A percentile compares a stretch with the other conserved stretches of the same genome.
Conservation (phyloP, 1,284 basidiomycete species). For the Wolfiporia cocos region DNA sequence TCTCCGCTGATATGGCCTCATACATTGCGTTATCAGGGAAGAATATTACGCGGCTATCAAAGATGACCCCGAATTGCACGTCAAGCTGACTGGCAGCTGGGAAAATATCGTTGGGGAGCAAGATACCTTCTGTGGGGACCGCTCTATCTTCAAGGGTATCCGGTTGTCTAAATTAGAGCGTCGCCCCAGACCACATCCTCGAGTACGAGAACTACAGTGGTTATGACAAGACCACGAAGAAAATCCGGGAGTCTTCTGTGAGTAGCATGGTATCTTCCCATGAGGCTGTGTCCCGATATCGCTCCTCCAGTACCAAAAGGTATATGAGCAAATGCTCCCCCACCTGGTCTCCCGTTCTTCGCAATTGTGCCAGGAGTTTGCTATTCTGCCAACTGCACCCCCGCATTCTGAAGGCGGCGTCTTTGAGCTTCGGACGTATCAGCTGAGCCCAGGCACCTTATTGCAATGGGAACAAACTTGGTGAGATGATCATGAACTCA, state of each 20-base stretch:
- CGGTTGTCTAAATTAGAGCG: too few species aligned
- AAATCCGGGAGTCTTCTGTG: conserved; percentile 60
- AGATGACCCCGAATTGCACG: conserved; percentile 63
- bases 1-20: conserved; percentile 6
- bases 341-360: conserved; percentile 64
- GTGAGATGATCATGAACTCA: conserved; percentile 33
- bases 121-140: conserved; percentile 65
- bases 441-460: conserved; percentile 77
- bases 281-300: too few species aligned
- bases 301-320: conserved; percentile 46
- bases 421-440: conserved; percentile 88
- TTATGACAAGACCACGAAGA: conserved; percentile 64
- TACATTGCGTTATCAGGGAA: conserved; percentile 60
- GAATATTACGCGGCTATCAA: conserved; percentile 77
- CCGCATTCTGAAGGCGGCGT: conserved; percentile 83
- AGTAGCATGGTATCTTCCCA: conserved; percentile 14
- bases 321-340: conserved; percentile 67
- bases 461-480: conserved; percentile 93
- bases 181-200: conserved; percentile 58
- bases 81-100: conserved; percentile 90
- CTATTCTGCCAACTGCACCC: conserved; percentile 86
- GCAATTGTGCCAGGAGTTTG: conserved; percentile 89
- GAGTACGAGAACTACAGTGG: conserved; percentile 90
- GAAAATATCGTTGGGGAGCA: conserved; percentile 84
- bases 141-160: neutral